A percentile compares a stretch with the other conserved stretches of the same genome.
Conservation (phyloP, 2,329 filamentous ascomycete species). For the Colletotrichum sp. region DNA sequence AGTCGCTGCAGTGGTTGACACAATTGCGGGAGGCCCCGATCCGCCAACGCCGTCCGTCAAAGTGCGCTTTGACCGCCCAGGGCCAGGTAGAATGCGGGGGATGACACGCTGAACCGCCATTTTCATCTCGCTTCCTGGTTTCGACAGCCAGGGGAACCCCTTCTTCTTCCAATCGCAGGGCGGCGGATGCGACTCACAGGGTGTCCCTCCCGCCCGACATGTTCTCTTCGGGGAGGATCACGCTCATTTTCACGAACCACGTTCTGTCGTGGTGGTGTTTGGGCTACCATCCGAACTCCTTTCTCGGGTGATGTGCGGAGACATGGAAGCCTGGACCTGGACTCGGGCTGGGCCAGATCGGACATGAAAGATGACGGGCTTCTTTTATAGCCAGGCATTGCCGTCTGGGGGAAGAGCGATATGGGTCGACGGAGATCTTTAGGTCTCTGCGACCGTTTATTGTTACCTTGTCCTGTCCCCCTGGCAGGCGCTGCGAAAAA, state of each 20-base stretch:
- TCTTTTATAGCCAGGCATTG: conserved; percentile 13
- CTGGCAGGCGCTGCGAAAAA: background rate
- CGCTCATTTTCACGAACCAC: background rate
- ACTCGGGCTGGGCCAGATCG: background rate
- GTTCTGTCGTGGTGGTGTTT: background rate
- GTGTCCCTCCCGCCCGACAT: background rate
- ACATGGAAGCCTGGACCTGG: background rate
- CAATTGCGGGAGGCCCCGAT: conserved; percentile 2
- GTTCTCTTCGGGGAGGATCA: background rate
- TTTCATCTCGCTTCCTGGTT: conserved; percentile 11
- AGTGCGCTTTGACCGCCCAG: conserved; percentile 3
- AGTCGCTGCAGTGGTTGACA: background rate
- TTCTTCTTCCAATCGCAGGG: background rate
- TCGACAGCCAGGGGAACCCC: conserved; percentile 7
- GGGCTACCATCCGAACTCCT: background rate
- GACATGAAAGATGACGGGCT: background rate
- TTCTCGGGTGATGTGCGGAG: background rate
- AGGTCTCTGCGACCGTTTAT: conserved; percentile 3
- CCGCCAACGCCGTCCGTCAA: background rate
- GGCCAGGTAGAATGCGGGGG: background rate
- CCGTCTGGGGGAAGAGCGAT: background rate
- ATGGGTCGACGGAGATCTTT: background rate
- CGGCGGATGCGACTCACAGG: background rate
- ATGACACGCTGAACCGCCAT: background rate
- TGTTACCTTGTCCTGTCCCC: background rate